Percentiles rank a stretch among this genome's conserved stretches.
phyloP scores from a whole-genome alignment of 768 basidiomycete species.

The Pleurotus giganteus region DNA sequence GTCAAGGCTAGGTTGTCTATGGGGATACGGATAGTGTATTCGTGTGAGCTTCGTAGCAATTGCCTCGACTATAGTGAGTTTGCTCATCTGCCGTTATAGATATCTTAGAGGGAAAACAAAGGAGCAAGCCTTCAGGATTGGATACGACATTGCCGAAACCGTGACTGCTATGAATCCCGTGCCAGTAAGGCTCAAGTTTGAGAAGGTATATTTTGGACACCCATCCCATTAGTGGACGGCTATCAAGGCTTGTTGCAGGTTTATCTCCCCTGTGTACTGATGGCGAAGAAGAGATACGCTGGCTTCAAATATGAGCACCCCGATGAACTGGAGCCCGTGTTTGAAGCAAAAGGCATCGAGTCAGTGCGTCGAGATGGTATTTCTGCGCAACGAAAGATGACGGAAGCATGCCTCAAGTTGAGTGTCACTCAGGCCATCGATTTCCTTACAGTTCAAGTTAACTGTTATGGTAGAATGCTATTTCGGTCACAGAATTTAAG shows the following conservation, averaged over 20 bases:
- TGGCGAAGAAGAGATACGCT: slow-evolving; percentile 98
- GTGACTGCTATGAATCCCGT: slow-evolving; percentile 86
- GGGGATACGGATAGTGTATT: slow-evolving; percentile 98
- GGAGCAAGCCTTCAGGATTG: slow-evolving; percentile 91
- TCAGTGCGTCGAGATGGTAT: slow-evolving; percentile 93
- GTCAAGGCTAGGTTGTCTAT: slow-evolving; percentile 68
- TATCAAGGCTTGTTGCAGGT: slow-evolving; percentile 59
- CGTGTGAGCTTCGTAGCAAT: slow-evolving; percentile 43
- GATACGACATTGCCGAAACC: slow-evolving; percentile 86
- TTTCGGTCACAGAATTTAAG: slow-evolving; percentile 91
- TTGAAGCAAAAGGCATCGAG: slow-evolving; percentile 98
- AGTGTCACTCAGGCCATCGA: slow-evolving; percentile 14
- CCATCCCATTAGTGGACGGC: neutral
- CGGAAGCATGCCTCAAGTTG: slow-evolving; percentile 86
- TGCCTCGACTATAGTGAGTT: too few relatives aligned
- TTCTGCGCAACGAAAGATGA: slow-evolving; percentile 89
- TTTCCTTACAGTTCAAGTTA: slow-evolving; percentile 3
- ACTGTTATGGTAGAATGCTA: slow-evolving; percentile 57
- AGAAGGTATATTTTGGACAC: slow-evolving; percentile 65
- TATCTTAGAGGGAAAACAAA: slow-evolving; percentile 88
- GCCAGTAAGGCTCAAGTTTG: slow-evolving; percentile 95
- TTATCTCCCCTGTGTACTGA: slow-evolving; percentile 90
- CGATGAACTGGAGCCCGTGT: slow-evolving; percentile 73
- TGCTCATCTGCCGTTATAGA: too few relatives aligned
- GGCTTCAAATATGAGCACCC: slow-evolving; percentile 92